Evolutionary conservation across 345 rosid genomes (phyloP).

Genomic region (Euphorbia lathyris): DNA sequence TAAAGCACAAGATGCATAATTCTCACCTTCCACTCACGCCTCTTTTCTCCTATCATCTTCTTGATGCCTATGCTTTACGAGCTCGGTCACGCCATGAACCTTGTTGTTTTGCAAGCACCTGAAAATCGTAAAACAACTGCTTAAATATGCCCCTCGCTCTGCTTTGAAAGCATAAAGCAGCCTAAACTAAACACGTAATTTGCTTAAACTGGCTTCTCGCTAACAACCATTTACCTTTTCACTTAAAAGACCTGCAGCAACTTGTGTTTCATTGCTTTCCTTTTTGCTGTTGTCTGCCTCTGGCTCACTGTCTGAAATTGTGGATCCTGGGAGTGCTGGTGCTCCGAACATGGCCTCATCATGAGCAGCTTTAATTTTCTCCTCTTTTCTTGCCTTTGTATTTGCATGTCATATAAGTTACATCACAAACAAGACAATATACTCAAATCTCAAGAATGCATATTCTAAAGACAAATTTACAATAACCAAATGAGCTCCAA

Average conservation of each 20-base stretch:
- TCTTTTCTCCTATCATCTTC: background rate
- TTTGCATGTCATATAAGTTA: background rate
- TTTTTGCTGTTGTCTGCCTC: conserved; percentile 35
- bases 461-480: too few species aligned
- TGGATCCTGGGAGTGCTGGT: conserved; percentile 32
- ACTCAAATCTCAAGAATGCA: background rate
- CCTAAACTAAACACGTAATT: conserved; percentile 29
- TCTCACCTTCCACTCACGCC: background rate
- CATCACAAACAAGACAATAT: background rate
- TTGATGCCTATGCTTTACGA: conserved; percentile 46
- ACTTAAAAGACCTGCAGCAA: conserved; percentile 52
- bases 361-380: conserved; percentile 66
- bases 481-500: conserved; percentile 1
- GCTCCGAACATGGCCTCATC: conserved; percentile 96
- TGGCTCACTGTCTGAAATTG: conserved; percentile 27
- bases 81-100: conserved; percentile 98
- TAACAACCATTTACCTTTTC: conserved; percentile 51
- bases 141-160: conserved; percentile 11
- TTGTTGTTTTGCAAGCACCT: conserved; percentile 91
- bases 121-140: conserved; percentile 11
- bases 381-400: conserved; percentile 71
- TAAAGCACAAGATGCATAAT: background rate
- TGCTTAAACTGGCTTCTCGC: conserved; percentile 2
- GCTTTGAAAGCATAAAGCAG: conserved; percentile 59
- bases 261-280: conserved; percentile 34